phyloP scores from a whole-genome alignment of 2,329 filamentous ascomycete species.

The Aspergillus chevalieri region DNA sequence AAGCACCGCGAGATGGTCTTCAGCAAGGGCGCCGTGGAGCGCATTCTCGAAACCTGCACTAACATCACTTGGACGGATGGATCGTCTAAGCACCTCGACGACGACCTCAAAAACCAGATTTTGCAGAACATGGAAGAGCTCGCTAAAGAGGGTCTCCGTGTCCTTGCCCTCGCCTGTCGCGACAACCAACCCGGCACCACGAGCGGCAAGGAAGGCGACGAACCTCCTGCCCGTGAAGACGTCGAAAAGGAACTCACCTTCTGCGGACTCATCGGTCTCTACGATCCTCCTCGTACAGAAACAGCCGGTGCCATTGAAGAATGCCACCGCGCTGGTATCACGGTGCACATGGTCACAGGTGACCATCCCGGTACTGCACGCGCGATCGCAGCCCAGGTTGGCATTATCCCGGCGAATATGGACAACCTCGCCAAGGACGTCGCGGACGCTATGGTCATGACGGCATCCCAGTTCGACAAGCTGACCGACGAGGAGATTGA shows the following conservation, averaged over 20 bases:
- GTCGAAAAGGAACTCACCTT: constrained; percentile 67
- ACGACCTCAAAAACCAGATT: constrained; percentile 51
- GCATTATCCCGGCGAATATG: constrained; percentile 64
- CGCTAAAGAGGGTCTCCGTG: constrained; percentile 61
- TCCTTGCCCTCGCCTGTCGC: constrained; percentile 58
- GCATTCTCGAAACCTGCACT: constrained; percentile 59
- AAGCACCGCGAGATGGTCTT: constrained; percentile 30
- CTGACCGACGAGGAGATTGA: constrained; percentile 69
- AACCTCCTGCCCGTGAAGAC: constrained; percentile 43
- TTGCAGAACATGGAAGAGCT: constrained; percentile 64
- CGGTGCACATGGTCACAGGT: constrained; percentile 78
- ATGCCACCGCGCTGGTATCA: constrained; percentile 67
- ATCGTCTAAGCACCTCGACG: constrained; percentile 41
- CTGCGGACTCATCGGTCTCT: constrained; percentile 76
- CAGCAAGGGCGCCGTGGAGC: constrained; percentile 56
- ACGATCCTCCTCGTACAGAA: constrained; percentile 78
- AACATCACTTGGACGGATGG: constrained; percentile 41
- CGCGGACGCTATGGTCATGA: constrained; percentile 66
- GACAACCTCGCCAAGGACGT: constrained; percentile 55
- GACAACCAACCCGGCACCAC: constrained; percentile 8
- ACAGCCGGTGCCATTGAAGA: constrained; percentile 65
- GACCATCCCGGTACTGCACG: constrained; percentile 73
- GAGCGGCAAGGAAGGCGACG: constrained; percentile 11
- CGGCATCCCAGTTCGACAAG: constrained; percentile 71
- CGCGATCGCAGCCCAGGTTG: constrained; percentile 72